Conservation (phyloP, 2,329 filamentous ascomycete genomes). For the Fusarium camptoceras region DNA sequence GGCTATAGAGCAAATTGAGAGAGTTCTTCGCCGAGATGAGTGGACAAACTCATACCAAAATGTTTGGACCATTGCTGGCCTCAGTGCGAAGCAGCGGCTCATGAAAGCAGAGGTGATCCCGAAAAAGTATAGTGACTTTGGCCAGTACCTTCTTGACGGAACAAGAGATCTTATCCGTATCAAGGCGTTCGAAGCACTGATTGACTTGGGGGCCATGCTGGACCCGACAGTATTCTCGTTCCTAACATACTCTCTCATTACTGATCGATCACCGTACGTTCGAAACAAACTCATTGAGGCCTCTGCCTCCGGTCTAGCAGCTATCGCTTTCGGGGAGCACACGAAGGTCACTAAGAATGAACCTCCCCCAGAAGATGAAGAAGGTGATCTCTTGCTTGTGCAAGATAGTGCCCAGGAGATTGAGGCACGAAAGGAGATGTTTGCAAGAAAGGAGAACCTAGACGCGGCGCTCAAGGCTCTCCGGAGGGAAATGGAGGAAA, state of each 20-base stretch:
- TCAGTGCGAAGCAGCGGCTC: constrained; percentile 70
- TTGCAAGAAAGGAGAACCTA: constrained; percentile 73
- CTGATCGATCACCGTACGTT: constrained; percentile 72
- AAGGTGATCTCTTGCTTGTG: constrained; percentile 54
- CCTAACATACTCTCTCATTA: constrained; percentile 68
- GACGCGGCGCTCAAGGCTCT: constrained; percentile 63
- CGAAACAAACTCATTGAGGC: constrained; percentile 70
- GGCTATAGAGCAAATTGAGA: constrained; percentile 72
- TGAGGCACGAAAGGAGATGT: constrained; percentile 71
- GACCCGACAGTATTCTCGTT: constrained; percentile 67
- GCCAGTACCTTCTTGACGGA: constrained; percentile 73
- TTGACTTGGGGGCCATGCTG: constrained; percentile 71
- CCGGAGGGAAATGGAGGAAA: constrained; percentile 59
- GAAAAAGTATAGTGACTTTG: constrained; percentile 65
- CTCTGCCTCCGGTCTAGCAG: constrained; percentile 69
- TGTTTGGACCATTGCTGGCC: constrained; percentile 70
- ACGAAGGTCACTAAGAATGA: constrained; percentile 58
- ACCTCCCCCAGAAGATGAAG: constrained; percentile 52
- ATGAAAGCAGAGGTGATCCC: constrained; percentile 74
- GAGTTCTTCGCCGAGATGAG: constrained; percentile 75
- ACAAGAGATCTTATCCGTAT: constrained; percentile 72
- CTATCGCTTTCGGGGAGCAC: constrained; percentile 72
- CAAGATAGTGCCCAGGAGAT: constrained; percentile 61
- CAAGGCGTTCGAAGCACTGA: constrained; percentile 72
- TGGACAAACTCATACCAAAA: constrained; percentile 77